phyloP scores from a whole-genome alignment of 2,329 filamentous ascomycete species.

The Pseudogymnoascus sp. region DNA sequence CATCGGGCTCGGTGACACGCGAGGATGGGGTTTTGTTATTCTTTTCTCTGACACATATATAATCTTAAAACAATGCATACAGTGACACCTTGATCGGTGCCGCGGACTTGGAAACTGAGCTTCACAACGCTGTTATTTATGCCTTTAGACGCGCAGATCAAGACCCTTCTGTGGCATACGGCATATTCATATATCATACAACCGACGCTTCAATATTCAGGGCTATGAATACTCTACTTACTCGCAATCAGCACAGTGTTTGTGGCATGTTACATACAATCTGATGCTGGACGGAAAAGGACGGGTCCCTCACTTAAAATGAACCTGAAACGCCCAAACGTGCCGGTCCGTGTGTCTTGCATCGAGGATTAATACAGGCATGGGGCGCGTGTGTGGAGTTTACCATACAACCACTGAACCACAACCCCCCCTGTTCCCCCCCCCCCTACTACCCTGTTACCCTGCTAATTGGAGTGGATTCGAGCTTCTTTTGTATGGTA shows the following conservation, averaged over 20 bases:
- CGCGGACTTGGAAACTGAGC: background rate
- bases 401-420: background rate
- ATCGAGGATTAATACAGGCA: conserved; percentile 7
- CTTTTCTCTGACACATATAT: conserved; percentile 5
- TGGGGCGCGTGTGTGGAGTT: conserved; percentile 1
- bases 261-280: background rate
- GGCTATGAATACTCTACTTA: background rate
- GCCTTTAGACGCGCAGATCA: background rate
- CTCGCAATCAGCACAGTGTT: background rate
- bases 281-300: background rate
- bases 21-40: conserved; percentile 11
- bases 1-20: background rate
- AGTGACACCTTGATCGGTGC: background rate
- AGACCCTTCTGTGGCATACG: background rate
- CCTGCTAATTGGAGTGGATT: conserved; percentile 7
- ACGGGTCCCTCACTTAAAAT: background rate
- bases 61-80: background rate
- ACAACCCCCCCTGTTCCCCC: background rate
- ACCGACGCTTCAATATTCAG: background rate
- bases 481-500: background rate
- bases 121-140: background rate
- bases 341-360: background rate
- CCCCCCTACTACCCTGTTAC: background rate
- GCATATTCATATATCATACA: background rate
- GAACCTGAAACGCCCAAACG: conserved; percentile 2